Percentiles rank a stretch among this genome's conserved stretches.
Conservation (phyloP, 305 asterid species). For the Fraxinus xanthoxyloides region DNA sequence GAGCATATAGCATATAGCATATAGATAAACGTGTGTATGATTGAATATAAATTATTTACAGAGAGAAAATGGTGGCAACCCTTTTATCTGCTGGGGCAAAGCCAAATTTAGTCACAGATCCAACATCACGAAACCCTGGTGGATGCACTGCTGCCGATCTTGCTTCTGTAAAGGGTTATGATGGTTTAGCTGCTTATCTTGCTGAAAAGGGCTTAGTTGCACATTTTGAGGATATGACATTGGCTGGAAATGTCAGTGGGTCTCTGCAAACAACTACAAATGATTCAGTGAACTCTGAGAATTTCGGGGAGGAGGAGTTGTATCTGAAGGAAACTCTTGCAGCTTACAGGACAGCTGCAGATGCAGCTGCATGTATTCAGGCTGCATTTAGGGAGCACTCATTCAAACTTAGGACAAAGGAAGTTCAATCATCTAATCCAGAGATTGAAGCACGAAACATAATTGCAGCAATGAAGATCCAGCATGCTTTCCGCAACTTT, state of each 20-base stretch:
- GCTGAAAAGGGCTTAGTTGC: constrained; percentile 91
- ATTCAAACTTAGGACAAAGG: constrained; percentile 45
- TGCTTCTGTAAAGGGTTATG: constrained; percentile 73
- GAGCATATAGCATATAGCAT: too few relatives aligned
- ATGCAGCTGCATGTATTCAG: constrained; percentile 97
- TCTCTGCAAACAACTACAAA: constrained; percentile 51
- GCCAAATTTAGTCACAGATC: constrained; percentile 89
- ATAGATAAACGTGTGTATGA: constrained; percentile 1
- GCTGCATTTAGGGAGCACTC: constrained; percentile 90
- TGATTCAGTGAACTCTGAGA: constrained; percentile 39
- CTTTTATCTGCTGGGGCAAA: constrained; percentile 95
- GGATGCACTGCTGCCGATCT: constrained; percentile 92
- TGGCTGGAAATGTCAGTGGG: constrained; percentile 95
- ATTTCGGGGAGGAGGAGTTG: constrained; percentile 66
- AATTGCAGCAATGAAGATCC: constrained; percentile 95
- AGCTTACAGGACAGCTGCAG: constrained; percentile 96
- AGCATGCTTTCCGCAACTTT: constrained; percentile 82
- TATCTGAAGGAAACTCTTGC: constrained; percentile 77
- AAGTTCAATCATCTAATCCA: constrained; percentile 58
- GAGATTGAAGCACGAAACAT: constrained; percentile 83
- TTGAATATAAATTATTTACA: constrained; percentile 34
- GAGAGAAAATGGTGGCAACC: constrained; percentile 90
- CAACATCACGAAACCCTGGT: constrained; percentile 69
- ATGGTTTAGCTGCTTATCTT: constrained; percentile 94
- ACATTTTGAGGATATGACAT: constrained; percentile 80